These are phyloP conservation scores for Sarcomyxa edulis DNA, from an alignment of 768 basidiomycete genomes.

Conservation along the genomic window DNA sequence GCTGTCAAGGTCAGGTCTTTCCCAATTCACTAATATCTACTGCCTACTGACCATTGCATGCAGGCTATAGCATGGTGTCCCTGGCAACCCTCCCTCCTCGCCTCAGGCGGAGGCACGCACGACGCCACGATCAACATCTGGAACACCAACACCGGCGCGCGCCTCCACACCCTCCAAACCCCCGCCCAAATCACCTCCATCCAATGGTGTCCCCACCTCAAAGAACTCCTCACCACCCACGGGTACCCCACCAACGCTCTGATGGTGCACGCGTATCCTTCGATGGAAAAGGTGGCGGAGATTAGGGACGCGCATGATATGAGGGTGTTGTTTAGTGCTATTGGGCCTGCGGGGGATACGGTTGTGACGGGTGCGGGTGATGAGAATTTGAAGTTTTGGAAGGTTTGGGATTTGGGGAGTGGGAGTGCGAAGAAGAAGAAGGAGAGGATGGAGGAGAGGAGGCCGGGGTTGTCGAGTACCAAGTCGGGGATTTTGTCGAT, in stretches of 20 bases:
- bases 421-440: conserved; percentile 47
- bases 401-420: conserved; percentile 65
- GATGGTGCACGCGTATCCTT: conserved; percentile 83
- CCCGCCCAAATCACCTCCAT: conserved; percentile 91
- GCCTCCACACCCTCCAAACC: conserved; percentile 81
- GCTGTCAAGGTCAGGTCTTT: conserved; percentile 58
- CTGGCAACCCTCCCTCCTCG: conserved; percentile 89
- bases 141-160: conserved; percentile 90
- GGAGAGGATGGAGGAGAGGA: conserved; percentile 29
- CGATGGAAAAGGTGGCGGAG: conserved; percentile 71
- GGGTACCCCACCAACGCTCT: conserved; percentile 88
- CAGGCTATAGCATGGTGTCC: conserved; percentile 97
- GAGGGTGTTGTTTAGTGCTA: conserved; percentile 77
- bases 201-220: conserved; percentile 80
- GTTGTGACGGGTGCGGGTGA: conserved; percentile 92
- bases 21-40: neutral
- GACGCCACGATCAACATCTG: conserved; percentile 89
- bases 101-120: conserved; percentile 91
- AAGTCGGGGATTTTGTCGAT: conserved; percentile 44
- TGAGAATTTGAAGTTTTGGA: conserved; percentile 97
- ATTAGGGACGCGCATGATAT: conserved; percentile 93
- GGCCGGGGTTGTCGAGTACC: conserved; percentile 42
- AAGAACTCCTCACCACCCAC: conserved; percentile 90
- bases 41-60: conserved; percentile 1
- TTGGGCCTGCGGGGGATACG: conserved; percentile 87